These are phyloP conservation scores for Aureobasidium sp. DNA, from an alignment of 2,329 filamentous ascomycete genomes.

Conservation along the genomic window DNA sequence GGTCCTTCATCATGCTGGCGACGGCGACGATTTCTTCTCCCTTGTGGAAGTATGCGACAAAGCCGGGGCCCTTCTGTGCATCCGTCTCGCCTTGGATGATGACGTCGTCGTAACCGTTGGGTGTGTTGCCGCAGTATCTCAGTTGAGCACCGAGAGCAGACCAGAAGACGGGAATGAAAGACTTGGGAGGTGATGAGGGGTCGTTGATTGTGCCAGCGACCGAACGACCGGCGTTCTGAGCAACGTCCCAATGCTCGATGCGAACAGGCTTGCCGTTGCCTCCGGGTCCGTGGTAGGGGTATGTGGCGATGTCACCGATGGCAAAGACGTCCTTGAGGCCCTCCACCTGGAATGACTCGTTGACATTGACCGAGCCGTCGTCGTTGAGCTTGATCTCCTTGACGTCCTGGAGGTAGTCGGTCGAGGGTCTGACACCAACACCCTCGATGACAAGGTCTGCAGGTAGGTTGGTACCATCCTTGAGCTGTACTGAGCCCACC, in stretches of 20 bases:
- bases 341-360: constrained; percentile 68
- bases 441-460: constrained; percentile 89
- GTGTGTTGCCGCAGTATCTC: constrained; percentile 85
- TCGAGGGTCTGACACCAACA: constrained; percentile 79
- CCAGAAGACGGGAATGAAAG: constrained; percentile 95
- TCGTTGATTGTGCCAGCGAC: constrained; percentile 70
- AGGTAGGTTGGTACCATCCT: constrained; percentile 74
- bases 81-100: constrained; percentile 68
- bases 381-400: constrained; percentile 61
- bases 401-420: constrained; percentile 70
- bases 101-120: constrained; percentile 75
- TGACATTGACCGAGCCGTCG: constrained; percentile 77
- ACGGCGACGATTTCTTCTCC: constrained; percentile 83
- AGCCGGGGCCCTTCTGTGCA: constrained; percentile 53
- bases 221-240: constrained; percentile 79
- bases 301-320: constrained; percentile 89
- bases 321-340: constrained; percentile 80
- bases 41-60: constrained; percentile 80
- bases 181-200: constrained; percentile 50
- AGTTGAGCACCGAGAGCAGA: constrained; percentile 82
- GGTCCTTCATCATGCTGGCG: constrained; percentile 83
- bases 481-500: constrained; percentile 72
- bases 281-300: constrained; percentile 86
- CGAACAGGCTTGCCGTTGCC: constrained; percentile 63
- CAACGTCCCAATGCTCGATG: constrained; percentile 98